Conservation (phyloP, 129 eudicot species). For the Dittrichia graveolens region DNA sequence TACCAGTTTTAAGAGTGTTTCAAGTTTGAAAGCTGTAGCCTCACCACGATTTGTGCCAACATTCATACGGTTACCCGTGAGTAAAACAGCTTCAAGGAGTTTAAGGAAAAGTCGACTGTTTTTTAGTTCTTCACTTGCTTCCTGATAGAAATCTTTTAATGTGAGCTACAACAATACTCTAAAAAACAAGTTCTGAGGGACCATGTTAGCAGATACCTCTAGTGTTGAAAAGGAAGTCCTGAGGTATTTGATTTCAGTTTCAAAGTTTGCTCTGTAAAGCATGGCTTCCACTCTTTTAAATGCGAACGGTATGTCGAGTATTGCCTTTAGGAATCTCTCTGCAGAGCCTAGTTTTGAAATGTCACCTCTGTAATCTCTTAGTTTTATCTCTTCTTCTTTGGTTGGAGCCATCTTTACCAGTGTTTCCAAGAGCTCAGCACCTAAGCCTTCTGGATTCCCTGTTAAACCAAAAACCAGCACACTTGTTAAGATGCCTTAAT, state of each 20-base stretch:
- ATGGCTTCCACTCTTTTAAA: constrained; percentile 92
- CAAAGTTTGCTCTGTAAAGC: constrained; percentile 94
- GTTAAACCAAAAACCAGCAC: constrained; percentile 36
- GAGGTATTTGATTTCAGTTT: constrained; percentile 72
- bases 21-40: constrained; percentile 93
- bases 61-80: constrained; percentile 94
- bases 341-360: constrained; percentile 81
- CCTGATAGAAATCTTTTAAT: constrained; percentile 46
- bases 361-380: constrained; percentile 79
- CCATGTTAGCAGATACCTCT: constrained; percentile 54
- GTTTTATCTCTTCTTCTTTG: constrained; percentile 94
- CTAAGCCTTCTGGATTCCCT: constrained; percentile 91
- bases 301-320: constrained; percentile 88
- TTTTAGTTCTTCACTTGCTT: constrained; percentile 80
- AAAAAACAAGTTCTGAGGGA: not conserved
- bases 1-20: constrained; percentile 75
- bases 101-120: constrained; percentile 86
- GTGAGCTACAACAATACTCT: constrained; percentile 13
- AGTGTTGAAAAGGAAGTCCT: constrained; percentile 68
- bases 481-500: not conserved
- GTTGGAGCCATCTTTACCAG: constrained; percentile 99
- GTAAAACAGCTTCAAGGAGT: constrained; percentile 93
- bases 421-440: constrained; percentile 89
- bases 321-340: constrained; percentile 76
- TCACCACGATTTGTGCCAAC: constrained; percentile 95